Evolutionary conservation across 371 early-diverging fungal genomes (phyloP).

Genomic region (Syncephalis plumigaleata): DNA sequence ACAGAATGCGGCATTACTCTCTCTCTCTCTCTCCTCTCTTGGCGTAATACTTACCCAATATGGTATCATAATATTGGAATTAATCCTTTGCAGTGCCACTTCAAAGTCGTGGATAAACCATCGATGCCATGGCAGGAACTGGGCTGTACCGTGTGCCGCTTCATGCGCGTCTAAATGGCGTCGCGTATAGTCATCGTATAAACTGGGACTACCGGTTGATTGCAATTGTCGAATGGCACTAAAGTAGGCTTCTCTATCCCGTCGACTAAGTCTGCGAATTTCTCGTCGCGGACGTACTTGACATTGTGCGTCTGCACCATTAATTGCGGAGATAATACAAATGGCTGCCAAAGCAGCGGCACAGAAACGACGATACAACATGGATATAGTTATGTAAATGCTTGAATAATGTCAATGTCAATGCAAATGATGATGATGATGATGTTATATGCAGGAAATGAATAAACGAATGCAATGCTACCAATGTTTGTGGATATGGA

Average conservation of each 20-base stretch:
- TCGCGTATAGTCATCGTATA: background rate
- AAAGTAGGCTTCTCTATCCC: background rate
- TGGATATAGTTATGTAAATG: too few relatives aligned
- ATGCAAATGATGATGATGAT: too few relatives aligned
- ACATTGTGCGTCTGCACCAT: too few relatives aligned
- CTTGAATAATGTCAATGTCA: too few relatives aligned
- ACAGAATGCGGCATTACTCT: too few relatives aligned
- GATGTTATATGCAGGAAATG: too few relatives aligned
- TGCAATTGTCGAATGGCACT: background rate
- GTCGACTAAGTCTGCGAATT: background rate
- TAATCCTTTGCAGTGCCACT: background rate
- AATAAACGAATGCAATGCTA: too few relatives aligned
- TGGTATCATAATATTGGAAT: conserved; percentile 1
- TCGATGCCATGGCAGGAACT: conserved; percentile 2
- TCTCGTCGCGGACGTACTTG: background rate
- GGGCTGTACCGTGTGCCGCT: background rate
- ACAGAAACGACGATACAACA: too few relatives aligned
- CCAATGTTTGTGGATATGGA: too few relatives aligned
- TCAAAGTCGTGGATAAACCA: background rate
- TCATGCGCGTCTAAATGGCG: background rate
- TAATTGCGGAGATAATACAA: too few relatives aligned
- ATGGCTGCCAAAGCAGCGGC: too few relatives aligned
- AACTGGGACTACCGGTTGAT: background rate
- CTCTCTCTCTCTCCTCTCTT: too few relatives aligned
- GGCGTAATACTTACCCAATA: conserved; percentile 1